These are phyloP conservation scores for Aspergillus versicolor DNA, from an alignment of 2,329 filamentous ascomycete species.

Conservation along the genomic window DNA sequence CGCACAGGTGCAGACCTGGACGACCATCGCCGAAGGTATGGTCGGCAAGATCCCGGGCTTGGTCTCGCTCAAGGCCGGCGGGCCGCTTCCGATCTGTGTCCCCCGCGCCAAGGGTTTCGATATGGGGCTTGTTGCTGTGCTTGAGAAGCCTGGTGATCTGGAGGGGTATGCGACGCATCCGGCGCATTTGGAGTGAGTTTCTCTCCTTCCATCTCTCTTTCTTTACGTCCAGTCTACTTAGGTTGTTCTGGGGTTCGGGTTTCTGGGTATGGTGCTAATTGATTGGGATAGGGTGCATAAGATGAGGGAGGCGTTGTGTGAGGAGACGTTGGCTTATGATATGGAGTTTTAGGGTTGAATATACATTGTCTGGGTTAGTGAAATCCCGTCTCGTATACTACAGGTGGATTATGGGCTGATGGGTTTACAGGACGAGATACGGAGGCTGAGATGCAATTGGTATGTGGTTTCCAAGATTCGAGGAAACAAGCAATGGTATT, in stretches of 20 bases:
- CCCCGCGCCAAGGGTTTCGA: slow-evolving; percentile 46
- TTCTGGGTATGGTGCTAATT: not conserved
- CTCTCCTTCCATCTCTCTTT: slow-evolving; percentile 7
- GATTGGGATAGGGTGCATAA: slow-evolving; percentile 35
- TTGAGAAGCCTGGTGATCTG: slow-evolving; percentile 46
- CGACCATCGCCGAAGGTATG: slow-evolving; percentile 34
- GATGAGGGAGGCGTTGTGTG: slow-evolving; percentile 41
- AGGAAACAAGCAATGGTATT: not conserved
- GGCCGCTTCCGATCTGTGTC: slow-evolving; percentile 41
- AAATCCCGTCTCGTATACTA: not conserved
- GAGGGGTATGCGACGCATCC: slow-evolving; percentile 46
- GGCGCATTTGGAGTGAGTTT: slow-evolving; percentile 46
- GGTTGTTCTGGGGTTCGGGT: too few species aligned
- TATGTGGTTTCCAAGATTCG: too few species aligned
- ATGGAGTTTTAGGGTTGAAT: slow-evolving; percentile 32
- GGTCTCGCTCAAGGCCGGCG: slow-evolving; percentile 35
- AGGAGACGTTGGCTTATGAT: slow-evolving; percentile 45
- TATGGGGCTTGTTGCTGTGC: slow-evolving; percentile 46
- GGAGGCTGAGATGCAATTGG: too few species aligned
- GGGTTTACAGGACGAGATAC: not conserved
- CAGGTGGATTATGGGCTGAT: not conserved
- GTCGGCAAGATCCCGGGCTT: slow-evolving; percentile 45
- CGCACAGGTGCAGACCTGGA: slow-evolving; percentile 34
- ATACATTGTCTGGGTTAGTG: too few species aligned
- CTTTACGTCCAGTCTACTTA: not conserved